Evolutionary conservation across 108 stramenopile species (phyloP), one percentile per base, ranked within the genome.

Genomic region (Cyclotella atomus): DNA sequence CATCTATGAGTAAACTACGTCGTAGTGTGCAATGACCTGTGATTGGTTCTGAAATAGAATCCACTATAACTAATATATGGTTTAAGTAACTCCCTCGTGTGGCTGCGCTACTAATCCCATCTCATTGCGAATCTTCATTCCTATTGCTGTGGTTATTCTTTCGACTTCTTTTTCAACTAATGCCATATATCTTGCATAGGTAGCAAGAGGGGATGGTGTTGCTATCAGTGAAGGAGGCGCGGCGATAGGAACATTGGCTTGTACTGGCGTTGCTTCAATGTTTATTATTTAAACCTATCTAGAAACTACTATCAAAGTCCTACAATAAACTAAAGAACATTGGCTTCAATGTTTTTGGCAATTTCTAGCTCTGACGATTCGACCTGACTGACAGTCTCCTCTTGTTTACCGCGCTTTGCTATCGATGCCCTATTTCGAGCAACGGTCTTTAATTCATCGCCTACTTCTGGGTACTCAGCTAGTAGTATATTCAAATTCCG

Each of bases 1-100:
- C 20, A 96, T 96, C 33, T 96, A 91, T 73, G 95, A 96, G 54
- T 95, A 52, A 80, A 28, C 16, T 15, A 9, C 38, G 59, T 38
- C 12, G n/a, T n/a, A n/a, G n/a, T n/a, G n/a, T n/a, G n/a, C n/a
- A n/a, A n/a, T n/a, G n/a, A n/a, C n/a, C n/a, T n/a, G n/a, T n/a
- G n/a, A n/a, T n/a, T n/a, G n/a, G n/a, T n/a, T n/a, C n/a, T n/a
- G n/a, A n/a, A n/a, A n/a, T n/a, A n/a, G 35, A 47, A 61, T 49
- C 47, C 16, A n/a, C n/a, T 12, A n/a, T 9, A 27, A 16, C 2
- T 28, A 27, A 29, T 56, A 29, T 56, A 28, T 56, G 27, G 4
- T 10, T 56, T 55, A 55, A 9, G 54, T 55, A 28, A 28, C 17
- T 28, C 54, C 54, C 8, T 57, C 29, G 1, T 29, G 29, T 16